Conservation (phyloP, 108 stramenopile genomes). For the Nannochloropsis salina region DNA sequence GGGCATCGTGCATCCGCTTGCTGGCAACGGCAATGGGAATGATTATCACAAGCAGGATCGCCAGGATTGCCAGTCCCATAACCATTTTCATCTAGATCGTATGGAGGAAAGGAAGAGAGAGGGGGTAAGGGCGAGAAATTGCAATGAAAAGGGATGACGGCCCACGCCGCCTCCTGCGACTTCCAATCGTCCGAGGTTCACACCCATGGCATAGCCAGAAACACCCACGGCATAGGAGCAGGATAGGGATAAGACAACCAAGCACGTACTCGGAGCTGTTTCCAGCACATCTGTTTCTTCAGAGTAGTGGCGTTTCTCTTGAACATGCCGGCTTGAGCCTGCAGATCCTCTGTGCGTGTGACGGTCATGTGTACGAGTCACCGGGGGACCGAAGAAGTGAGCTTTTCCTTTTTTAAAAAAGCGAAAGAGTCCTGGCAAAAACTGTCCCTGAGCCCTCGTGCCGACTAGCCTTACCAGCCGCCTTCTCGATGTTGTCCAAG, state of each 20-base stretch:
- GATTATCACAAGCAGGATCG: constrained; percentile 26
- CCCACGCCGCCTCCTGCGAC: too few relatives aligned
- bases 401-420: too few relatives aligned
- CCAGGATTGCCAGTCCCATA: neutral
- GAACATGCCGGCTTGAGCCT: constrained; percentile 27
- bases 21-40: neutral
- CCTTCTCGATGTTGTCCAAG: constrained; percentile 29
- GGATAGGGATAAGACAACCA: too few relatives aligned
- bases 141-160: neutral
- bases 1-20: constrained; percentile 6
- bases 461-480: neutral
- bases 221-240: too few relatives aligned
- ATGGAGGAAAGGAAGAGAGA: neutral
- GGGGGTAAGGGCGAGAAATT: neutral
- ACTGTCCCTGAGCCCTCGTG: neutral
- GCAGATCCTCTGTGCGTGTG: constrained; percentile 25
- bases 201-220: too few relatives aligned
- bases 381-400: neutral
- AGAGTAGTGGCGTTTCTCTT: constrained; percentile 23
- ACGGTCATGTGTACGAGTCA: too few relatives aligned
- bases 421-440: too few relatives aligned
- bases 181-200: too few relatives aligned
- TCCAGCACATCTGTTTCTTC: constrained; percentile 39
- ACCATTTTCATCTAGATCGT: constrained; percentile 31
- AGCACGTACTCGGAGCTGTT: constrained; percentile 23